Evolutionary conservation across 148 eudicot species (phyloP).

Genomic region (Simmondsia chinensis): DNA sequence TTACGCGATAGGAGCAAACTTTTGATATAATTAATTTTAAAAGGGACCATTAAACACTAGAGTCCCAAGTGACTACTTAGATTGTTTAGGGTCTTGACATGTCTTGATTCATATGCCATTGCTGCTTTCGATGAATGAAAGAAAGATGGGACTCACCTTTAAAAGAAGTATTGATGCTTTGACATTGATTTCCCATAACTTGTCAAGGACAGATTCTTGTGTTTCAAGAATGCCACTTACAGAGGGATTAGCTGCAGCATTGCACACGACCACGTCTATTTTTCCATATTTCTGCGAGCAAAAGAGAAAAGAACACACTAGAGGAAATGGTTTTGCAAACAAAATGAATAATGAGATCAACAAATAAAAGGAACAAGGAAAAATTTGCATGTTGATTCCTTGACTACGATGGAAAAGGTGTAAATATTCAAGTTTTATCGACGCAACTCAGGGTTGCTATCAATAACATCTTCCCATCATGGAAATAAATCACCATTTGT

Average conservation of each 20-base stretch:
- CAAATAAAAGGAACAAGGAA: too few species aligned
- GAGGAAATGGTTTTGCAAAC: too few species aligned
- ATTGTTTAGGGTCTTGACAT: neutral
- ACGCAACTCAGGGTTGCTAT: too few species aligned
- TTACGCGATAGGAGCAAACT: too few species aligned
- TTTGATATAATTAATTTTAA: too few species aligned
- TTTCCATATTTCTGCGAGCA: slow-evolving; percentile 76
- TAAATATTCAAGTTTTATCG: too few species aligned
- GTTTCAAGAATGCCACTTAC: slow-evolving; percentile 47
- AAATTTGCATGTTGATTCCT: too few species aligned
- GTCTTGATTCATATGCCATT: neutral
- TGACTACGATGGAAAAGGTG: too few species aligned
- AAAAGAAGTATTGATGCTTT: slow-evolving; percentile 79
- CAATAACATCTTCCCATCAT: too few species aligned
- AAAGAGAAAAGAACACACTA: slow-evolving; percentile 4
- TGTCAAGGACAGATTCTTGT: slow-evolving; percentile 77
- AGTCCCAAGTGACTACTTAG: neutral
- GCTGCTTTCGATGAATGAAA: neutral
- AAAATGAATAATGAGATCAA: too few species aligned
- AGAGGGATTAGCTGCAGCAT: slow-evolving; percentile 90
- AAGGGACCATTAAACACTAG: too few species aligned
- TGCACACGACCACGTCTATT: slow-evolving; percentile 83
- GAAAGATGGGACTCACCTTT: slow-evolving; percentile 32
- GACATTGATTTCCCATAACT: slow-evolving; percentile 93
- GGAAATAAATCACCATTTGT: too few species aligned